These are phyloP conservation scores for Austroboletus novae-zelandiae DNA, from an alignment of 1,284 basidiomycete genomes.

Conservation along the genomic window DNA sequence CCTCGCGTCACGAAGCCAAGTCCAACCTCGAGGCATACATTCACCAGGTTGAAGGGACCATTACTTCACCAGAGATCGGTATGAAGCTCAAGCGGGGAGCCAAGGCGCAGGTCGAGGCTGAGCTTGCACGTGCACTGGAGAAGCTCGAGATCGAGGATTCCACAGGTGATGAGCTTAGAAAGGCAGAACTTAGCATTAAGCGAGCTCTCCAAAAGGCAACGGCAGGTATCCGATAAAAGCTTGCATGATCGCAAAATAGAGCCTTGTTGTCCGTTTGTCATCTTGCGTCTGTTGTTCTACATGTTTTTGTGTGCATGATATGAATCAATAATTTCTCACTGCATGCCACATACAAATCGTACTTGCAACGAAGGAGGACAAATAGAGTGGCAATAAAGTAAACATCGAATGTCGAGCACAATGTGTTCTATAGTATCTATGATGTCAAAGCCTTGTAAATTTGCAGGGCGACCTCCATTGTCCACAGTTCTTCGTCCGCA, in stretches of 20 bases:
- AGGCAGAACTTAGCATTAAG: conserved; percentile 90
- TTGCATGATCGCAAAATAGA: conserved; percentile 17
- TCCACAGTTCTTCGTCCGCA: conserved; percentile 97
- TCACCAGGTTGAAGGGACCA: conserved; percentile 91
- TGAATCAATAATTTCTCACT: conserved; percentile 11
- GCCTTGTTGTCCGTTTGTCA: conserved; percentile 9
- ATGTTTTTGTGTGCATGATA: conserved; percentile 12
- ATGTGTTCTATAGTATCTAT: not conserved
- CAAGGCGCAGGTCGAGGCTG: conserved; percentile 88
- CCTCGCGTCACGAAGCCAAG: conserved; percentile 93
- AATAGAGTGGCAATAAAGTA: not conserved
- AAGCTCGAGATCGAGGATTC: conserved; percentile 95
- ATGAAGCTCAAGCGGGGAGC: conserved; percentile 97
- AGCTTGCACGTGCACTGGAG: conserved; percentile 95
- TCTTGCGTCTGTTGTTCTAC: conserved; percentile 8
- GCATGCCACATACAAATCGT: not conserved
- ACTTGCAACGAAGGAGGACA: not conserved
- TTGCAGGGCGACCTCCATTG: conserved; percentile 81
- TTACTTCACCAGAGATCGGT: conserved; percentile 91
- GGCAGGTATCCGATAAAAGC: conserved; percentile 71
- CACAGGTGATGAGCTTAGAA: conserved; percentile 88
- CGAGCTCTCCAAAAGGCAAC: conserved; percentile 95
- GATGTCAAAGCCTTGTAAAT: conserved; percentile 62
- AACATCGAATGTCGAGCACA: not conserved
- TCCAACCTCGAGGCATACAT: conserved; percentile 95